Evolutionary conservation across 495 filamentous ascomycete species (phyloP).

Genomic region (Pseudomonodictys pantanalensis): DNA sequence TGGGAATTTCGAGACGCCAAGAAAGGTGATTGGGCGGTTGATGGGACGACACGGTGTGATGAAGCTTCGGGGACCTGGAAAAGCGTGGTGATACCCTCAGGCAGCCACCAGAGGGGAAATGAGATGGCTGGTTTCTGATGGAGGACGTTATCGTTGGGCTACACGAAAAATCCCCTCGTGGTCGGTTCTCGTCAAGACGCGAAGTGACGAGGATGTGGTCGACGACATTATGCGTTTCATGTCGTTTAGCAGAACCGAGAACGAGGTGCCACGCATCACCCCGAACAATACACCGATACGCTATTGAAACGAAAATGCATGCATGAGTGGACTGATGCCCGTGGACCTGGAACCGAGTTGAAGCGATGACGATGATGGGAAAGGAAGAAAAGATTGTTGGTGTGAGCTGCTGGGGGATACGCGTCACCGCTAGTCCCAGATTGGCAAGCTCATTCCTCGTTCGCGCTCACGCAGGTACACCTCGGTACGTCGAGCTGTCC

Average conservation of each 20-base stretch:
- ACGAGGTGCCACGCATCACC: not conserved
- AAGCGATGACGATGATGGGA: not conserved
- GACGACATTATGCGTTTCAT: slow-evolving; percentile 13
- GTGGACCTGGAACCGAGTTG: not conserved
- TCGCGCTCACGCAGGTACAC: too few species aligned
- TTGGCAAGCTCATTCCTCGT: too few species aligned
- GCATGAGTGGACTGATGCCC: slow-evolving; percentile 10
- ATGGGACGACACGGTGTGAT: not conserved
- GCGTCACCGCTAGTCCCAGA: too few species aligned
- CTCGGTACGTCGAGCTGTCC: too few species aligned
- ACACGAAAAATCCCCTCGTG: too few species aligned
- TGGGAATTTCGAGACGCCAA: not conserved
- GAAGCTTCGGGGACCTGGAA: slow-evolving; percentile 3
- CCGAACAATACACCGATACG: slow-evolving; percentile 15
- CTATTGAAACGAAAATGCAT: slow-evolving; percentile 14
- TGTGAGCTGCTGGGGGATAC: too few species aligned
- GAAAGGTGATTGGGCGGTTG: not conserved
- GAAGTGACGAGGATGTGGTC: not conserved
- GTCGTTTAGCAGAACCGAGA: not conserved
- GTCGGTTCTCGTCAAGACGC: not conserved
- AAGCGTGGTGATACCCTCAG: not conserved
- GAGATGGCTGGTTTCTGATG: too few species aligned
- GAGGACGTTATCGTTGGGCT: too few species aligned
- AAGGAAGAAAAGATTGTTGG: too few species aligned
- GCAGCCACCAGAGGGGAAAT: not conserved